A percentile compares a stretch with the other conserved stretches of the same genome.
Evolutionary conservation across 1,284 basidiomycete genomes (phyloP).

Genomic region (Athelia sp.): DNA sequence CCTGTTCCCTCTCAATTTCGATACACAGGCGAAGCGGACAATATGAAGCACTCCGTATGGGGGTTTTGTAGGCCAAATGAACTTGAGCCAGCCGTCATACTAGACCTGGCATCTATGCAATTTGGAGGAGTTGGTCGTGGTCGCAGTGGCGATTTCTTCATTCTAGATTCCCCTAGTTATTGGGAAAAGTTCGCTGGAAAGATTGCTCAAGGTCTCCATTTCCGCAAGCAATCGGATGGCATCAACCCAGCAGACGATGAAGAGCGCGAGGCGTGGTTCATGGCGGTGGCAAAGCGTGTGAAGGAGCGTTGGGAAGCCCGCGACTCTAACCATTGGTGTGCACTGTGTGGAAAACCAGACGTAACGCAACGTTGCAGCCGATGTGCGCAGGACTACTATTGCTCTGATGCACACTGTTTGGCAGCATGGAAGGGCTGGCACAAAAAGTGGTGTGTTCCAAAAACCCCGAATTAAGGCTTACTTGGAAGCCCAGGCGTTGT

Average conservation of each 20-base stretch:
- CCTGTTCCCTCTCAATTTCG: constrained; percentile 4
- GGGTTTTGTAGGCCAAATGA: constrained; percentile 13
- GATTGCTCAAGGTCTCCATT: constrained; percentile 11
- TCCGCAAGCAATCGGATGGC: constrained; percentile 10
- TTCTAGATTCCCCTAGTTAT: constrained; percentile 18
- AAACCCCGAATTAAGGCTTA: not conserved
- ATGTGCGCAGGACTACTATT: constrained; percentile 20
- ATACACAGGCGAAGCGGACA: constrained; percentile 15
- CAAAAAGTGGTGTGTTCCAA: constrained; percentile 11
- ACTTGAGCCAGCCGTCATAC: constrained; percentile 14
- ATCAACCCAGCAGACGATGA: constrained; percentile 10
- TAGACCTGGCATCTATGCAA: constrained; percentile 27
- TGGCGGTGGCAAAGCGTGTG: constrained; percentile 17
- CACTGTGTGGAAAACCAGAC: constrained; percentile 23
- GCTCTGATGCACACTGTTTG: constrained; percentile 20
- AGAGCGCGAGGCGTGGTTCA: constrained; percentile 14
- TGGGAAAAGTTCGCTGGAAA: constrained; percentile 16
- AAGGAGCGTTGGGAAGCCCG: constrained; percentile 24
- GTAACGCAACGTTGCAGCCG: constrained; percentile 14
- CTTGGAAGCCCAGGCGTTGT: no score
- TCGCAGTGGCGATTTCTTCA: constrained; percentile 19
- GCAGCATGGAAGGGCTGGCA: constrained; percentile 23
- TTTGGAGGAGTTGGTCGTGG: no score
- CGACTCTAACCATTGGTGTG: constrained; percentile 21
- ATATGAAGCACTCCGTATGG: constrained; percentile 20